Evolutionary conservation across 345 rosid genomes (phyloP).

Genomic region (Arabis hirsuta): DNA sequence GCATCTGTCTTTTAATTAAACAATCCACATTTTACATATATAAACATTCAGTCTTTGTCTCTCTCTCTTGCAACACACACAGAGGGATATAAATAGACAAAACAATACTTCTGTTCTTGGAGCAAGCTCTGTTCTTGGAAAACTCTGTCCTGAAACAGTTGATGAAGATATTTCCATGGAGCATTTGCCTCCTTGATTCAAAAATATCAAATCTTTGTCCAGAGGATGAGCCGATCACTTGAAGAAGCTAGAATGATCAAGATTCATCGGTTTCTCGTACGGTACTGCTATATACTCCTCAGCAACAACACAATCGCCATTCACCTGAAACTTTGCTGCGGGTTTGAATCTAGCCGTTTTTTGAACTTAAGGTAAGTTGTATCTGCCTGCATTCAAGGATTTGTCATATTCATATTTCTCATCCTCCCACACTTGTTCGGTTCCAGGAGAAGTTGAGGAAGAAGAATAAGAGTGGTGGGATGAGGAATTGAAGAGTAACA

Average conservation of each 20-base stretch:
- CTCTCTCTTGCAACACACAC: neutral
- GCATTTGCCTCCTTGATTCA: constrained; percentile 43
- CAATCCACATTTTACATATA: neutral
- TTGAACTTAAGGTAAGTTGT: constrained; percentile 89
- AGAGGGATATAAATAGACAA: no score
- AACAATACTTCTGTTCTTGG: neutral
- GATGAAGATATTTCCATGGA: constrained; percentile 89
- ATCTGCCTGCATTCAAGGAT: constrained; percentile 81
- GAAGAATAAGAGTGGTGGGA: no score
- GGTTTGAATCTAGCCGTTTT: constrained; percentile 75
- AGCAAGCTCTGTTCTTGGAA: constrained; percentile 84
- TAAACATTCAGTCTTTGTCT: neutral
- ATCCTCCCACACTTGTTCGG: constrained; percentile 69
- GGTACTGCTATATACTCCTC: constrained; percentile 68
- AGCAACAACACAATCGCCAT: constrained; percentile 56
- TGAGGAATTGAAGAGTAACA: no score
- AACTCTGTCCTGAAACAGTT: constrained; percentile 77
- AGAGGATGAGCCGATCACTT: constrained; percentile 15
- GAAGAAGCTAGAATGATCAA: constrained; percentile 41
- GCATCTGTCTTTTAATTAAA: neutral
- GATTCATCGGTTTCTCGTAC: constrained; percentile 54
- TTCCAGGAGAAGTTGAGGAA: no score
- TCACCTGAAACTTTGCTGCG: constrained; percentile 92
- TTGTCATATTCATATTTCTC: constrained; percentile 84
- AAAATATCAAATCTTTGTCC: constrained; percentile 9